phyloP scores from a whole-genome alignment of 495 filamentous ascomycete genomes.

The Penicillium psychrofluorescens region DNA sequence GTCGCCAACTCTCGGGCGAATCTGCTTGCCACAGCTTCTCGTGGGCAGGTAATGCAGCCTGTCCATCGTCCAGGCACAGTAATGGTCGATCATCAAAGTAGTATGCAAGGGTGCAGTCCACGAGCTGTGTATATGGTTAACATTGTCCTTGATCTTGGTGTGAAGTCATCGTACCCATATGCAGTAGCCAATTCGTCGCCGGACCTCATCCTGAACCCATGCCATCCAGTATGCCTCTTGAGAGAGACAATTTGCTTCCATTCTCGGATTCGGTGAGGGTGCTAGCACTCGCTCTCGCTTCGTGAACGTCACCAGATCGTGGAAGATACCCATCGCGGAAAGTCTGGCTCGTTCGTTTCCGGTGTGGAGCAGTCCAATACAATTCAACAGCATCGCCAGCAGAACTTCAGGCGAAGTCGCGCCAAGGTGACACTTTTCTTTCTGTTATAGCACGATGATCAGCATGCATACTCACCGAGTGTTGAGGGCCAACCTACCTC shows the following conservation, averaged over 20 bases:
- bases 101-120: conserved; percentile 41
- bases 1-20: conserved; percentile 30
- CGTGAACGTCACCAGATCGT: conserved; percentile 26
- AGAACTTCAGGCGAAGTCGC: conserved; percentile 25
- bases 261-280: not conserved
- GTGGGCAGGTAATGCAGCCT: conserved; percentile 35
- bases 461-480: not conserved
- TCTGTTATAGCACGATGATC: conserved; percentile 10
- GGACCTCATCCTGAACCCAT: conserved; percentile 30
- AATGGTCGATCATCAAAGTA: conserved; percentile 30
- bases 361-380: conserved; percentile 34
- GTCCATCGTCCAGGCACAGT: conserved; percentile 35
- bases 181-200: conserved; percentile 35
- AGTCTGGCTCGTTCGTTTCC: conserved; percentile 20
- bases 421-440: conserved; percentile 13
- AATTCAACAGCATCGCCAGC: conserved; percentile 32
- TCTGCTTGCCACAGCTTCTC: conserved; percentile 40
- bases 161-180: conserved; percentile 30
- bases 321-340: conserved; percentile 20
- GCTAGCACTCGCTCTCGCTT: conserved; percentile 17
- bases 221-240: conserved; percentile 13
- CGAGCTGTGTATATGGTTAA: conserved; percentile 15
- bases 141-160: too few species aligned
- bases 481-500: conserved; percentile 18
- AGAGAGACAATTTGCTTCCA: conserved; percentile 3